A percentile compares a stretch with the other conserved stretches of the same genome.
Conservation (phyloP, 2,329 filamentous ascomycete species). For the Chrysoporthe puriensis region DNA sequence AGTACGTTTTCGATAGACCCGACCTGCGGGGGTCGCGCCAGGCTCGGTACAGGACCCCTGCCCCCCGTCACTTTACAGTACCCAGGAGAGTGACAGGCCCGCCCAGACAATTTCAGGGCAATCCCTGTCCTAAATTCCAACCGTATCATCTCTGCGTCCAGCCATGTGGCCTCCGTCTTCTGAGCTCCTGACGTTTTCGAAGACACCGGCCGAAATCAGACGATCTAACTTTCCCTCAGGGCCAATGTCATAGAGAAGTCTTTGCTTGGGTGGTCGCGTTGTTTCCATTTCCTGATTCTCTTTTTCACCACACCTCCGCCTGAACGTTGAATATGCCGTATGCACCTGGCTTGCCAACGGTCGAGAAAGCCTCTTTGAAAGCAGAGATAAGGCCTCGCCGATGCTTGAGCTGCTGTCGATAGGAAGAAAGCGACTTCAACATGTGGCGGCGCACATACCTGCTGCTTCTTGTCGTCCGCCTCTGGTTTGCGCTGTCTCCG, state of each 20-base stretch:
- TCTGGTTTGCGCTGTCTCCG: slow-evolving; percentile 92
- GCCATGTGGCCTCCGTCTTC: slow-evolving; percentile 27
- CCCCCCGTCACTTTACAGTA: not conserved
- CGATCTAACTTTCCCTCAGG: slow-evolving; percentile 4
- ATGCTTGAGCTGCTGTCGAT: slow-evolving; percentile 32
- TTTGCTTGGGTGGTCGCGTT: not conserved
- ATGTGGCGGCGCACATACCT: slow-evolving; percentile 96
- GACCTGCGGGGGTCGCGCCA: not conserved
- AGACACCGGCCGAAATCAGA: slow-evolving; percentile 19
- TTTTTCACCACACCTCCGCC: not conserved
- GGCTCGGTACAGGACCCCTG: slow-evolving; percentile 3
- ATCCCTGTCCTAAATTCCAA: slow-evolving; percentile 24
- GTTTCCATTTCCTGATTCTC: not conserved
- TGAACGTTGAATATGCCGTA: slow-evolving; percentile 26
- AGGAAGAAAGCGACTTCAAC: slow-evolving; percentile 35
- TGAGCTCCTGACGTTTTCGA: slow-evolving; percentile 26
- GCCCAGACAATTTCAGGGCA: slow-evolving; percentile 14
- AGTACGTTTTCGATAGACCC: not conserved
- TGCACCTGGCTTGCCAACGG: slow-evolving; percentile 28
- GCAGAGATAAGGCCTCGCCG: slow-evolving; percentile 27
- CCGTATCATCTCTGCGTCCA: slow-evolving; percentile 13
- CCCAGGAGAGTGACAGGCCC: not conserved
- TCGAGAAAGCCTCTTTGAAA: slow-evolving; percentile 28
- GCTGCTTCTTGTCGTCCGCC: slow-evolving; percentile 79
- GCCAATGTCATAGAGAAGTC: not conserved